Conservation (phyloP, 306 rosid species). For the Gleditsia sinensis region DNA sequence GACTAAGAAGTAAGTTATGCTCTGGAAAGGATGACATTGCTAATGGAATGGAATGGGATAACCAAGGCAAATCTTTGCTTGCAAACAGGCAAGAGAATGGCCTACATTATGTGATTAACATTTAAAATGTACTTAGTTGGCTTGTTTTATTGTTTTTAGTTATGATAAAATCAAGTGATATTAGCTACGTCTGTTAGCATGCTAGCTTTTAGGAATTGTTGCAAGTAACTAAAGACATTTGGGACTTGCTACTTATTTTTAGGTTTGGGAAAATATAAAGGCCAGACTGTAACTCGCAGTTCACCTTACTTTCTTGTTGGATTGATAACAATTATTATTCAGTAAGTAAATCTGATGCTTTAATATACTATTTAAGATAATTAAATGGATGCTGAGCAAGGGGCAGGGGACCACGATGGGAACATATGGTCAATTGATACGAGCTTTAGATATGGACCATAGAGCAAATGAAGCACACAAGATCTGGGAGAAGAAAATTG, state of each 20-base stretch:
- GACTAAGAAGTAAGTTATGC: neutral
- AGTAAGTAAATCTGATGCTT: constrained; percentile 9
- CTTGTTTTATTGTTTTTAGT: neutral
- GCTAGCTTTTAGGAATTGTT: neutral
- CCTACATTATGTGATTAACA: neutral
- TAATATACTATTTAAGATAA: constrained; percentile 52
- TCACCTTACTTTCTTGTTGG: neutral
- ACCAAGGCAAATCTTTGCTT: neutral
- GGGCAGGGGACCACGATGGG: constrained; percentile 92
- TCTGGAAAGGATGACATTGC: neutral
- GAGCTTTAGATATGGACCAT: constrained; percentile 91
- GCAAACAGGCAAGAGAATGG: neutral
- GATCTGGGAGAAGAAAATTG: constrained; percentile 83
- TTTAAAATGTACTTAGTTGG: neutral
- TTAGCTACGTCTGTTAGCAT: neutral
- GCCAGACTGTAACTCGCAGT: neutral
- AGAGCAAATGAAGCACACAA: constrained; percentile 85
- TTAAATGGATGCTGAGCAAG: constrained; percentile 98
- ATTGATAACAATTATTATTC: neutral
- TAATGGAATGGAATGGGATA: constrained; percentile 8
- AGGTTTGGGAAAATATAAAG: neutral
- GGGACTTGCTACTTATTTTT: neutral
- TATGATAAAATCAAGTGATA: neutral
- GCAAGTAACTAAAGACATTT: neutral
- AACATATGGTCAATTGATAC: constrained; percentile 74